Conservation (phyloP, 768 basidiomycete genomes). For the Collybiopsis confluens region DNA sequence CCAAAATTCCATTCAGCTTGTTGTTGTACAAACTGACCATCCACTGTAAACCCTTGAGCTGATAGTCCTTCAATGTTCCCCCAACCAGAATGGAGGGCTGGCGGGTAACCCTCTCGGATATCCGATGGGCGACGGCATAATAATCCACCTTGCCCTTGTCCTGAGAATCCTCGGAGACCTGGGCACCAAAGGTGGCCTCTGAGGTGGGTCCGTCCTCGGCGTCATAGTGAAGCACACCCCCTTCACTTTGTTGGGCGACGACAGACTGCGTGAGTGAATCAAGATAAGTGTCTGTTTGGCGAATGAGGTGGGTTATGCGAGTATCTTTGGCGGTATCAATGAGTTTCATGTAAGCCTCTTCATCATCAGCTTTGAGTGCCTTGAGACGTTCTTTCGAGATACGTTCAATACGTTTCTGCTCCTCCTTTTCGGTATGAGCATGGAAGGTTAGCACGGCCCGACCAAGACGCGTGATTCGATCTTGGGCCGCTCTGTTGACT, state of each 20-base stretch:
- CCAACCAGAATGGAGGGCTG: slow-evolving; percentile 78
- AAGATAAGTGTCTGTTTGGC: slow-evolving; percentile 92
- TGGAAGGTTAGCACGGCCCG: slow-evolving; percentile 83
- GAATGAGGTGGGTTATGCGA: slow-evolving; percentile 91
- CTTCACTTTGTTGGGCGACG: slow-evolving; percentile 83
- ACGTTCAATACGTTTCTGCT: slow-evolving; percentile 94
- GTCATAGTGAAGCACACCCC: slow-evolving; percentile 47
- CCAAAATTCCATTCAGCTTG: slow-evolving; percentile 89
- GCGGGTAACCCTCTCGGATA: slow-evolving; percentile 76
- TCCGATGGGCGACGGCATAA: slow-evolving; percentile 91
- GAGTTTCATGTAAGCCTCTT: slow-evolving; percentile 99
- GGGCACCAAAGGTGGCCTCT: slow-evolving; percentile 90
- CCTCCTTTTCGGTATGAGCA: slow-evolving; percentile 90
- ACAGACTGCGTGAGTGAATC: slow-evolving; percentile 95
- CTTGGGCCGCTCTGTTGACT: slow-evolving; percentile 60
- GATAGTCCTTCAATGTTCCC: slow-evolving; percentile 92
- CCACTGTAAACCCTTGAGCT: slow-evolving; percentile 94
- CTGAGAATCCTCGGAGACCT: slow-evolving; percentile 56
- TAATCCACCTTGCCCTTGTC: slow-evolving; percentile 83
- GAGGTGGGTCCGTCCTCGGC: slow-evolving; percentile 70
- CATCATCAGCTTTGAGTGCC: slow-evolving; percentile 96
- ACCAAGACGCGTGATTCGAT: slow-evolving; percentile 70
- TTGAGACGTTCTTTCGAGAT: slow-evolving; percentile 97
- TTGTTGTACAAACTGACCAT: slow-evolving; percentile 99
- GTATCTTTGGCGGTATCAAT: slow-evolving; percentile 99